A percentile compares a stretch with the other conserved stretches of the same genome.
Conservation (phyloP, 1,139 yeast genomes). For the Taphrina communis region DNA sequence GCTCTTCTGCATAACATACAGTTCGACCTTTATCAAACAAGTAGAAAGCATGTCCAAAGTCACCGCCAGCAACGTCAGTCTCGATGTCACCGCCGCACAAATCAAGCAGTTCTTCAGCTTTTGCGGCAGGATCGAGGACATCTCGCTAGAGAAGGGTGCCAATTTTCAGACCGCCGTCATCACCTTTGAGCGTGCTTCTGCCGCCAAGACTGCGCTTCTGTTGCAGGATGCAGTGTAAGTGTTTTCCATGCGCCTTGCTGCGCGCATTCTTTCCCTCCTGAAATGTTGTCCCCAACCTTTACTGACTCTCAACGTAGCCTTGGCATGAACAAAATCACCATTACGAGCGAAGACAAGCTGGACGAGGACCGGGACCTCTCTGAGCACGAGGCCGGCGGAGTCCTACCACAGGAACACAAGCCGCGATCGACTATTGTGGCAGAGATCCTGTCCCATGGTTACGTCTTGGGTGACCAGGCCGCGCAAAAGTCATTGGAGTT, state of each 20-base stretch:
- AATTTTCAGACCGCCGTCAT: conserved; percentile 58
- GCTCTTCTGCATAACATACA: too few relatives aligned
- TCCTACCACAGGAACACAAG: conserved; percentile 74
- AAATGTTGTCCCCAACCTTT: too few relatives aligned
- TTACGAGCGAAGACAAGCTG: conserved; percentile 47
- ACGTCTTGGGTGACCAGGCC: conserved; percentile 67
- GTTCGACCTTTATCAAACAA: neutral
- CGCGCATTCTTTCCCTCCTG: too few relatives aligned
- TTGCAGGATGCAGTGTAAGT: conserved; percentile 75
- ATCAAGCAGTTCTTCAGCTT: conserved; percentile 73
- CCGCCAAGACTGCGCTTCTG: conserved; percentile 74
- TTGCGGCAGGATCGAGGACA: conserved; percentile 69
- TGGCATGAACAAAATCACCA: conserved; percentile 49
- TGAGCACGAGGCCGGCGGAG: conserved; percentile 49
- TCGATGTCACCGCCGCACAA: conserved; percentile 61
- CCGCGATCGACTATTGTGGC: conserved; percentile 79
- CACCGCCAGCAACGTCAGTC: conserved; percentile 67
- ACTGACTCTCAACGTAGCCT: conserved; percentile 40
- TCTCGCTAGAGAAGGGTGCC: conserved; percentile 51
- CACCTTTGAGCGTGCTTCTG: conserved; percentile 64
- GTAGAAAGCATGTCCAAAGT: conserved; percentile 48
- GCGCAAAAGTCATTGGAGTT: conserved; percentile 63
- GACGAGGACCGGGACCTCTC: conserved; percentile 41
- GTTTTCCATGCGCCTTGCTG: conserved; percentile 40
- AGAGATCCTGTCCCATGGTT: conserved; percentile 75